phyloP scores from a whole-genome alignment of 352 stramenopile genomes.

The Globisporangium paroecandrum region DNA sequence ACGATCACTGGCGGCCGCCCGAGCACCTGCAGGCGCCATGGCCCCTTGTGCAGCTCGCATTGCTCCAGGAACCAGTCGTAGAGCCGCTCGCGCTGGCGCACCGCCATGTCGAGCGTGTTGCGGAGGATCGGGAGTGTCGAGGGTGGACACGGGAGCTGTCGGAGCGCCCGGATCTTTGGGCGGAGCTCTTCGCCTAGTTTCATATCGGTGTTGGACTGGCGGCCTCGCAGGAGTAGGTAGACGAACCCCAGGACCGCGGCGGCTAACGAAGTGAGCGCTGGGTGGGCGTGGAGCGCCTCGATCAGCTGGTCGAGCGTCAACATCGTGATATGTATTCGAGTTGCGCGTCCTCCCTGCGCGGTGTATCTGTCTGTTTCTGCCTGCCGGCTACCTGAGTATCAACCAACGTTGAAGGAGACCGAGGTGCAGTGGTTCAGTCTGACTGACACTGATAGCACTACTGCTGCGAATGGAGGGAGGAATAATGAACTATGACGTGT shows the following conservation, averaged over 20 bases:
- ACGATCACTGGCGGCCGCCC: slow-evolving; percentile 37
- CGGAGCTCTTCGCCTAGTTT: neutral
- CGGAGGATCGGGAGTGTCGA: slow-evolving; percentile 47
- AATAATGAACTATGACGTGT: too few species aligned
- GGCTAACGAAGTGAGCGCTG: neutral
- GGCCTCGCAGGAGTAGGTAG: neutral
- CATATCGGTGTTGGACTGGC: neutral
- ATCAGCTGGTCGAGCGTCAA: slow-evolving; percentile 4
- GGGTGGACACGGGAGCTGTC: slow-evolving; percentile 31
- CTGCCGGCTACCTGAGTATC: too few species aligned
- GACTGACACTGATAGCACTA: too few species aligned
- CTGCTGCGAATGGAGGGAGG: too few species aligned
- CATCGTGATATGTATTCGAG: neutral
- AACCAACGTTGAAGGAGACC: too few species aligned
- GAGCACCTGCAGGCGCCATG: slow-evolving; percentile 40
- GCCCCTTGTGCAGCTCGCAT: slow-evolving; percentile 31
- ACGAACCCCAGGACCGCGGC: neutral
- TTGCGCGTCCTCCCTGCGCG: too few species aligned
- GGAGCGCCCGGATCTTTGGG: slow-evolving; percentile 12
- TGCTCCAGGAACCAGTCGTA: slow-evolving; percentile 67
- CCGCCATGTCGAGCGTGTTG: slow-evolving; percentile 52
- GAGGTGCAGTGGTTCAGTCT: too few species aligned
- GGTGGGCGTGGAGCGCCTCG: neutral
- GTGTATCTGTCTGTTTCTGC: neutral
- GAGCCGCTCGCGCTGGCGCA: slow-evolving; percentile 39